Evolutionary conservation across 2,329 filamentous ascomycete genomes (phyloP).

Genomic region (Penicillium sumatraense): DNA sequence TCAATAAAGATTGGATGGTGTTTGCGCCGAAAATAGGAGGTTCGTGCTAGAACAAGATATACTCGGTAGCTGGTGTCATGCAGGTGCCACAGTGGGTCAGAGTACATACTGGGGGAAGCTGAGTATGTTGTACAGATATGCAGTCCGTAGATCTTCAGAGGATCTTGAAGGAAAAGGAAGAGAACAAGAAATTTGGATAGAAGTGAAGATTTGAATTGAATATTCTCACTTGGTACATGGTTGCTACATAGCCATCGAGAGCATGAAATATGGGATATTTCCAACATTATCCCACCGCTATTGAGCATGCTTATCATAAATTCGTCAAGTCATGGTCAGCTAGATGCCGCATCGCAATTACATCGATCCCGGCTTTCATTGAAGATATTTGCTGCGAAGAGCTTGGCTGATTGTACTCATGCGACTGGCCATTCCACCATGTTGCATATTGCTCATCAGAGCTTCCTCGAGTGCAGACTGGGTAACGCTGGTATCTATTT

Average conservation of each 20-base stretch:
- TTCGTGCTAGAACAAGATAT: background rate
- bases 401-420: slow-evolving; percentile 60
- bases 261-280: too few species aligned
- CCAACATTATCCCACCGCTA: too few species aligned
- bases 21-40: background rate
- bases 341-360: background rate
- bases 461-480: slow-evolving; percentile 69
- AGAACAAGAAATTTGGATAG: too few species aligned
- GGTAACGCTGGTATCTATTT: slow-evolving; percentile 63
- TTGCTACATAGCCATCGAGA: too few species aligned
- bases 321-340: background rate
- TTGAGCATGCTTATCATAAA: background rate
- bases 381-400: slow-evolving; percentile 57
- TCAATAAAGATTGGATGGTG: too few species aligned
- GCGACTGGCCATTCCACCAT: slow-evolving; percentile 54
- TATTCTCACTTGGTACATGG: too few species aligned
- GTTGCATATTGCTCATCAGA: slow-evolving; percentile 65
- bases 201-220: too few species aligned
- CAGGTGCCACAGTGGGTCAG: background rate
- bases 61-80: background rate
- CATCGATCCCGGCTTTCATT: slow-evolving; percentile 10
- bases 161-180: too few species aligned
- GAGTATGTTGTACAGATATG: too few species aligned
- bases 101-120: too few species aligned
- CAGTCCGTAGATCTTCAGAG: too few species aligned